These are phyloP conservation scores for Calendula officinalis DNA, from an alignment of 129 eudicot genomes.

Conservation along the genomic window DNA sequence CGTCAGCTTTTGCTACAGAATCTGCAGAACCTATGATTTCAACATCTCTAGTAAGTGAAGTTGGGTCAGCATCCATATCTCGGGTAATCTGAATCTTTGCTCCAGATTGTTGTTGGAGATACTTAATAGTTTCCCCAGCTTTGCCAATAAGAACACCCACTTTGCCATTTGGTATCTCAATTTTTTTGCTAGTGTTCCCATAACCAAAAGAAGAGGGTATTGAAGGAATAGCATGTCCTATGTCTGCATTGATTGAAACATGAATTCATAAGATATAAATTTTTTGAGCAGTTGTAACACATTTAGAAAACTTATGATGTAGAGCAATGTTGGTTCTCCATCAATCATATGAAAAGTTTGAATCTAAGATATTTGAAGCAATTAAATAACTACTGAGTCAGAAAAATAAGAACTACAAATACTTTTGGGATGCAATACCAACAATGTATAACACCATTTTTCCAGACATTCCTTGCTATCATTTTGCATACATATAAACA, in stretches of 20 bases:
- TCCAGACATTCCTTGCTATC: not conserved
- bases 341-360: not conserved
- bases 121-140: constrained; percentile 84
- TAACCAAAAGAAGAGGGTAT: constrained; percentile 53
- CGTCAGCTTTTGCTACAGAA: constrained; percentile 77
- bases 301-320: not conserved
- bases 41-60: constrained; percentile 63
- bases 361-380: not conserved
- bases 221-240: constrained; percentile 39
- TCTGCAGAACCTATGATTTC: constrained; percentile 78
- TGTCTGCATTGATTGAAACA: constrained; percentile 35
- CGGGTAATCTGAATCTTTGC: constrained; percentile 92
- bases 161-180: constrained; percentile 81
- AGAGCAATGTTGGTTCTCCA: too few relatives aligned
- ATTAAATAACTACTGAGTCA: not conserved
- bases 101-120: constrained; percentile 80
- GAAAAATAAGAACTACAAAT: not conserved
- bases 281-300: not conserved
- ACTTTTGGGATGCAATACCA: not conserved
- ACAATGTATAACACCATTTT: not conserved
- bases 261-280: constrained; percentile 1
- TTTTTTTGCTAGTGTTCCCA: constrained; percentile 64
- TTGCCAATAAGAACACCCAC: constrained; percentile 94
- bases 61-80: constrained; percentile 80
- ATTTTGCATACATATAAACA: not conserved